Conservation (phyloP, 2,329 filamentous ascomycete species). For the Decorospora gaudefroyi region DNA sequence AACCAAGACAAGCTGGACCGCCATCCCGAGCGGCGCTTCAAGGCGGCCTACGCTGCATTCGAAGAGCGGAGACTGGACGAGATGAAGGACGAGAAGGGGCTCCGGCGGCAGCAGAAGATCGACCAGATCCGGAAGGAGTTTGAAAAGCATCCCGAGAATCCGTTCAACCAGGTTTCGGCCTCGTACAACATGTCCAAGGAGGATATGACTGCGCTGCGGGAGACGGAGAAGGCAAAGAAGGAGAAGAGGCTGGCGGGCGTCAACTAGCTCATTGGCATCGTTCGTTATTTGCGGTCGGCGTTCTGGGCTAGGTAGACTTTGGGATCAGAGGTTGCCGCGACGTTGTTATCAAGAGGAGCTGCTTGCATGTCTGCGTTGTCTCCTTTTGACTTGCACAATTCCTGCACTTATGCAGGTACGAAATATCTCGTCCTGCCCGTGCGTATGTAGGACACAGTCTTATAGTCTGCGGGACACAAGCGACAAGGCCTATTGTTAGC, state of each 20-base stretch:
- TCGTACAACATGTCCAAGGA: slow-evolving; percentile 77
- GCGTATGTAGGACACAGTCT: background rate
- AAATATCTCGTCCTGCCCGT: background rate
- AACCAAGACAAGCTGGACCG: slow-evolving; percentile 74
- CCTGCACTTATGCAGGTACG: slow-evolving; percentile 2
- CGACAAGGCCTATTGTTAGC: slow-evolving; percentile 6
- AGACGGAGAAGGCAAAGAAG: slow-evolving; percentile 71
- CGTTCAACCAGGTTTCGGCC: slow-evolving; percentile 83
- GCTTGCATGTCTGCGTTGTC: too few relatives aligned
- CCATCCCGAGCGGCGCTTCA: slow-evolving; percentile 85
- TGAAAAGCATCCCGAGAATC: slow-evolving; percentile 91
- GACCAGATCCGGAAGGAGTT: slow-evolving; percentile 89
- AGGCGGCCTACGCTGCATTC: slow-evolving; percentile 81
- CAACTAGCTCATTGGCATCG: slow-evolving; percentile 12
- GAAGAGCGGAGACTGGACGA: slow-evolving; percentile 81
- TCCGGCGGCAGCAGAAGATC: slow-evolving; percentile 82
- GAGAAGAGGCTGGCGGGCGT: slow-evolving; percentile 65
- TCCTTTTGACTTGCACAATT: too few relatives aligned
- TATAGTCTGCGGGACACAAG: background rate
- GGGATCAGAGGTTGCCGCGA: too few relatives aligned
- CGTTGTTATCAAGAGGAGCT: too few relatives aligned
- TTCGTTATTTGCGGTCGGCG: slow-evolving; percentile 13
- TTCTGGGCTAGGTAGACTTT: slow-evolving; percentile 25
- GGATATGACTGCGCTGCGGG: slow-evolving; percentile 69
- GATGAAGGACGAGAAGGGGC: slow-evolving; percentile 81